A percentile compares a stretch with the other conserved stretches of the same genome.
Evolutionary conservation across 192 early-diverging fungal genomes (phyloP).

Genomic region (Chytriomyces sp.): DNA sequence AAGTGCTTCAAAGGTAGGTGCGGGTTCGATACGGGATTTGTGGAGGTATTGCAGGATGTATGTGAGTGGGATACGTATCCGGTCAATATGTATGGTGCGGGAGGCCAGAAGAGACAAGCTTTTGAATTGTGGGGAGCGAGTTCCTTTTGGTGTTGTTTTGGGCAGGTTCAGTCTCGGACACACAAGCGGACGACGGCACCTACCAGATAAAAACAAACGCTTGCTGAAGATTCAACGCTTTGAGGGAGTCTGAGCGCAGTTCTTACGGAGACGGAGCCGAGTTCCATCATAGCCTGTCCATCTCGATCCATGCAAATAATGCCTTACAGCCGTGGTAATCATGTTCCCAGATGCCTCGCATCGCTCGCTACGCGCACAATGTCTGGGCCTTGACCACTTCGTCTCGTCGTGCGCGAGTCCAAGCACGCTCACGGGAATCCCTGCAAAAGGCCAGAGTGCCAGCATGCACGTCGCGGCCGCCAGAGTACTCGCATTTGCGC

Average conservation of each 20-base stretch:
- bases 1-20: background rate
- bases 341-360: background rate
- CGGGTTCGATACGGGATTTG: no score
- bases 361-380: background rate
- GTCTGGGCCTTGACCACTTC: constrained; percentile 38
- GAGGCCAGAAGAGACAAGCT: constrained; percentile 6
- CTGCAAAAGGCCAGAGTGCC: background rate
- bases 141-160: background rate
- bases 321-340: no score
- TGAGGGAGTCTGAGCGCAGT: background rate
- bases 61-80: constrained; percentile 7
- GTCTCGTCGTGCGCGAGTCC: constrained; percentile 29
- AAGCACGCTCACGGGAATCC: constrained; percentile 26
- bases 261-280: constrained; percentile 9
- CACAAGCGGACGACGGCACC: no score
- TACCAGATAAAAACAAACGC: no score
- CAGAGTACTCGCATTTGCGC: background rate
- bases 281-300: constrained; percentile 27
- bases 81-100: constrained; percentile 7
- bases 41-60: background rate
- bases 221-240: no score
- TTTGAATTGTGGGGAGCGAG: background rate
- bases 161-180: background rate
- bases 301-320: no score
- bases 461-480: background rate